These are phyloP conservation scores for Stereum hirsutum DNA, from an alignment of 1,284 basidiomycete species.

Conservation along the genomic window DNA sequence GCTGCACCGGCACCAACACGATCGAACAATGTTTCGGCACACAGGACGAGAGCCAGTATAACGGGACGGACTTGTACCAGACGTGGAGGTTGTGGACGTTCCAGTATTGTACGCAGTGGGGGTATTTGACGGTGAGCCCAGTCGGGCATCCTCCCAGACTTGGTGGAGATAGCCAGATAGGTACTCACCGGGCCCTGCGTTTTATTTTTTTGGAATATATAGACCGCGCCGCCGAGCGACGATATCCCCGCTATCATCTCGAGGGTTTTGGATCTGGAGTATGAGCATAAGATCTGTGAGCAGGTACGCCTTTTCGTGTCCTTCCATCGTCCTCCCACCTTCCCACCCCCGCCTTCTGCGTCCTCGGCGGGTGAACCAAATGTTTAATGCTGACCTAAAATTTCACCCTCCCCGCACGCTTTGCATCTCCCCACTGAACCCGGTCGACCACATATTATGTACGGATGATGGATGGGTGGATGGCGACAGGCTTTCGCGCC, in stretches of 20 bases:
- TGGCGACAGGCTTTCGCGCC: slow-evolving; percentile 66
- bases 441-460: no score
- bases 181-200: slow-evolving; percentile 9
- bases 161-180: no score
- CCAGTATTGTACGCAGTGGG: slow-evolving; percentile 93
- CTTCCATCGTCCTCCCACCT: no score
- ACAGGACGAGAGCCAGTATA: slow-evolving; percentile 59
- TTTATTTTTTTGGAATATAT: slow-evolving; percentile 10
- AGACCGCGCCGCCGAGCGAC: slow-evolving; percentile 64
- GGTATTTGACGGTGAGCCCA: slow-evolving; percentile 66
- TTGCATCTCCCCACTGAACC: no score
- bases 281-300: slow-evolving; percentile 73
- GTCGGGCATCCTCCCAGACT: no score
- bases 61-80: slow-evolving; percentile 50
- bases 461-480: no score
- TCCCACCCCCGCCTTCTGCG: no score
- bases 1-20: slow-evolving; percentile 42
- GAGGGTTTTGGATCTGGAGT: slow-evolving; percentile 63
- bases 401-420: no score
- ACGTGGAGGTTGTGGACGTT: slow-evolving; percentile 86
- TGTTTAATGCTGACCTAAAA: background rate
- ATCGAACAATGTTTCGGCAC: slow-evolving; percentile 85
- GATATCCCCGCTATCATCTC: slow-evolving; percentile 69
- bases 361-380: no score
- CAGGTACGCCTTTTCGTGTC: slow-evolving; percentile 31